These are phyloP conservation scores for Amanita rimosa DNA, from an alignment of 768 basidiomycete genomes.

Conservation along the genomic window DNA sequence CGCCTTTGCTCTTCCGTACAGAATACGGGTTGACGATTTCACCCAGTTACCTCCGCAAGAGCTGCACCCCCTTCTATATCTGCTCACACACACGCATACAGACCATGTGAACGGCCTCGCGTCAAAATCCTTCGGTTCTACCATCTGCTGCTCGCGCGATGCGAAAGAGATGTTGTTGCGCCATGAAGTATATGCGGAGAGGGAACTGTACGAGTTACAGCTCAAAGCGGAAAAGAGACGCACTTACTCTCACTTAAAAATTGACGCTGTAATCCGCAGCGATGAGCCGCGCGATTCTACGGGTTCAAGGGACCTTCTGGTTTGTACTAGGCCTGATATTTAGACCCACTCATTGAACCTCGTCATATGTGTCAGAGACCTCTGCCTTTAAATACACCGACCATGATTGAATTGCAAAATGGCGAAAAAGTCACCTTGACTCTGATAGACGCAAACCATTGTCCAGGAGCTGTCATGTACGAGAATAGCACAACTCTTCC, in stretches of 20 bases:
- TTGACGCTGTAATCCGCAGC: conserved; percentile 33
- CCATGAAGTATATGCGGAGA: conserved; percentile 60
- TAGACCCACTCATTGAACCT: not conserved
- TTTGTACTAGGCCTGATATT: conserved; percentile 18
- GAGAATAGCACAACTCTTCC: conserved; percentile 11
- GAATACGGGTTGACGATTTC: conserved; percentile 83
- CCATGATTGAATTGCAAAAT: conserved; percentile 41
- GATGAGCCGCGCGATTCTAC: conserved; percentile 37
- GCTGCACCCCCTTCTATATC: conserved; percentile 40
- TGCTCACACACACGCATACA: conserved; percentile 86
- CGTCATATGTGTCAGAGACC: conserved; percentile 28
- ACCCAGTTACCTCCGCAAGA: conserved; percentile 23
- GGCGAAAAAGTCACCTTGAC: conserved; percentile 61
- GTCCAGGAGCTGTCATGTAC: conserved; percentile 89
- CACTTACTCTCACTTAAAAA: conserved; percentile 60
- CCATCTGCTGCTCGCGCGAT: conserved; percentile 69
- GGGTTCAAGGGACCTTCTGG: conserved; percentile 60
- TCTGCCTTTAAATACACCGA: conserved; percentile 55
- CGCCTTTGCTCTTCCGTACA: conserved; percentile 69
- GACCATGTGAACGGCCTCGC: conserved; percentile 78
- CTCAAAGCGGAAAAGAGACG: conserved; percentile 37
- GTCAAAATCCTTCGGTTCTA: conserved; percentile 60
- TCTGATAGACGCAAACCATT: conserved; percentile 86
- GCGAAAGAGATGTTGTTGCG: conserved; percentile 79
- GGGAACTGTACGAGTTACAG: conserved; percentile 43